phyloP scores from a whole-genome alignment of 305 asterid species.

The Rubia tinctorum region DNA sequence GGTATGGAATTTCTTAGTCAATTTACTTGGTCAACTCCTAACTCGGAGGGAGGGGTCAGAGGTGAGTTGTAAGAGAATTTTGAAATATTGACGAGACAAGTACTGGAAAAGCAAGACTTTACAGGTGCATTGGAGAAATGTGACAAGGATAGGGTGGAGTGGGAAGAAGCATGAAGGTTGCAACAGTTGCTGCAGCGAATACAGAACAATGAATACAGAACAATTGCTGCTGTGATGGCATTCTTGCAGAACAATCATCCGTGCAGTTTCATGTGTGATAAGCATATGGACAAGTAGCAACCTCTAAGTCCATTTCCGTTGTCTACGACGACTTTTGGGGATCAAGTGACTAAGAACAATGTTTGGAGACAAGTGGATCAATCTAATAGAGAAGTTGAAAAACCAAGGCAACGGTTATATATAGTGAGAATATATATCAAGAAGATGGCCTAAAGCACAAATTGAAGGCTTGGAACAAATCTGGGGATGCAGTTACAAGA shows the following conservation, averaged over 20 bases:
- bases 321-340: too few species aligned
- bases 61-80: constrained; percentile 46
- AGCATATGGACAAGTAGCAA: constrained; percentile 38
- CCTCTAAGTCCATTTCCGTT: constrained; percentile 4
- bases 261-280: constrained; percentile 34
- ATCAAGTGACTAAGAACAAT: constrained; percentile 19
- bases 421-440: constrained; percentile 37
- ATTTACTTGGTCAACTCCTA: too few species aligned
- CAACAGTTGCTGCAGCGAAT: constrained; percentile 67
- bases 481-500: constrained; percentile 82
- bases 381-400: constrained; percentile 24
- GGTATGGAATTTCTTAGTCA: constrained; percentile 40
- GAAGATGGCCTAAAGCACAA: constrained; percentile 91
- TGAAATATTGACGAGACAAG: constrained; percentile 65
- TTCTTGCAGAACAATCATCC: constrained; percentile 52
- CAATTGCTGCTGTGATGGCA: constrained; percentile 57
- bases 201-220: constrained; percentile 75
- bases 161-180: constrained; percentile 76
- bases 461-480: constrained; percentile 63
- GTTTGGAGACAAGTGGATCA: constrained; percentile 28
- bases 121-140: too few species aligned
- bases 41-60: constrained; percentile 53
- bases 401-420: constrained; percentile 38
- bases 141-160: constrained; percentile 62
- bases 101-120: constrained; percentile 66